These are phyloP conservation scores for Penicillium maclennaniae DNA, from an alignment of 495 filamentous ascomycete species.

Conservation along the genomic window DNA sequence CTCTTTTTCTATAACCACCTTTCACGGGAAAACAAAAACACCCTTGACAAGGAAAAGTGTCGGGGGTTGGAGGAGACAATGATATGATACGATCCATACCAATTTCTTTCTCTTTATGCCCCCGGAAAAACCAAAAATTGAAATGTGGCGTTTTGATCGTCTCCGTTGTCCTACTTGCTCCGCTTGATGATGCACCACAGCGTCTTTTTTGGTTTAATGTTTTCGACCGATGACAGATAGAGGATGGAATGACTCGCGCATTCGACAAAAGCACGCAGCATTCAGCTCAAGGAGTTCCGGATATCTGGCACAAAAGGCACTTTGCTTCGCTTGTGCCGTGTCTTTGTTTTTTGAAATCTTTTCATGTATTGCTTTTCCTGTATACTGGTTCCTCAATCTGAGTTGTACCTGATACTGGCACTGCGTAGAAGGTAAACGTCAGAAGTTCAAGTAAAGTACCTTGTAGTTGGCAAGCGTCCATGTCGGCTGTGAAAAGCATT, in stretches of 20 bases:
- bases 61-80: constrained; percentile 5
- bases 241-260: constrained; percentile 31
- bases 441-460: neutral
- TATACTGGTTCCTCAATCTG: constrained; percentile 24
- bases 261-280: constrained; percentile 22
- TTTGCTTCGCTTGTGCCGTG: constrained; percentile 39
- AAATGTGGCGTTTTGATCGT: constrained; percentile 19
- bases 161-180: constrained; percentile 11
- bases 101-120: constrained; percentile 7
- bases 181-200: constrained; percentile 19
- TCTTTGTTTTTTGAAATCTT: constrained; percentile 22
- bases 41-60: neutral
- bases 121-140: constrained; percentile 18
- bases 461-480: too few relatives aligned
- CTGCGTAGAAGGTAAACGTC: neutral
- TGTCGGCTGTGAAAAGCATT: too few relatives aligned
- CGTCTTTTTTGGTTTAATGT: constrained; percentile 8
- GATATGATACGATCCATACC: constrained; percentile 26
- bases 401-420: constrained; percentile 14
- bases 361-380: constrained; percentile 18
- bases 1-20: constrained; percentile 8
- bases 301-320: constrained; percentile 69
- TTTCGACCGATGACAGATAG: constrained; percentile 26
- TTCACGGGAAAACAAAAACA: constrained; percentile 7
- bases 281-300: constrained; percentile 65